phyloP scores from a whole-genome alignment of 768 basidiomycete species.

The Amanita pallidorosea region DNA sequence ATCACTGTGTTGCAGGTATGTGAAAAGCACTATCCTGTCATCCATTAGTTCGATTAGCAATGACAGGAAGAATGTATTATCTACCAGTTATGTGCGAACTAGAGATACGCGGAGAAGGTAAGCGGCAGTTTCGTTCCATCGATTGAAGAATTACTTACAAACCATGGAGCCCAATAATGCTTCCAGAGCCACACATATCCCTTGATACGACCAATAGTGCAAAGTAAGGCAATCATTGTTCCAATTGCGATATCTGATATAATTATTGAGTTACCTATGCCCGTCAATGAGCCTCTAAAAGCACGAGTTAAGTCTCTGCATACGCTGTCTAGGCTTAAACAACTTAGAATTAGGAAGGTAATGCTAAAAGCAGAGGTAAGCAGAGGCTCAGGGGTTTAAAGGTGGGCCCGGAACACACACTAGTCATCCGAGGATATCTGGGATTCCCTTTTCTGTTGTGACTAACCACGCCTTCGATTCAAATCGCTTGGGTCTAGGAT shows the following conservation, averaged over 20 bases:
- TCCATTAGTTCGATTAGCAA: constrained; percentile 2
- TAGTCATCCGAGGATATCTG: constrained; percentile 31
- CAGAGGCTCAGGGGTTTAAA: background rate
- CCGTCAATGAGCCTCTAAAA: background rate
- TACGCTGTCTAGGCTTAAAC: constrained; percentile 36
- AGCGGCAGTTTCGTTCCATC: background rate
- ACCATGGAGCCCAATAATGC: constrained; percentile 39
- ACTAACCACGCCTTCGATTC: constrained; percentile 11
- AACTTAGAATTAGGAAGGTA: constrained; percentile 31
- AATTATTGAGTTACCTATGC: constrained; percentile 23
- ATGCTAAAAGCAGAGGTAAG: constrained; percentile 20
- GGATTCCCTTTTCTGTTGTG: constrained; percentile 38
- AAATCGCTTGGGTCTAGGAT: no score
- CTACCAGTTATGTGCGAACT: constrained; percentile 39
- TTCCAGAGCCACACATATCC: constrained; percentile 24
- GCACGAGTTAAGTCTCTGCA: constrained; percentile 3
- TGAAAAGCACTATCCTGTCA: constrained; percentile 48
- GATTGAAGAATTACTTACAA: constrained; percentile 20
- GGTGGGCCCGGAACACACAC: constrained; percentile 18
- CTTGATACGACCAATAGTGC: constrained; percentile 15
- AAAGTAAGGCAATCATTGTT: constrained; percentile 25
- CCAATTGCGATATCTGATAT: constrained; percentile 31
- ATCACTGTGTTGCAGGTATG: constrained; percentile 54
- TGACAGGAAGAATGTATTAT: background rate
- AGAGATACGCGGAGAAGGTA: background rate